These are phyloP conservation scores for Globisporangium emineosum DNA, from an alignment of 352 stramenopile species.

Conservation along the genomic window DNA sequence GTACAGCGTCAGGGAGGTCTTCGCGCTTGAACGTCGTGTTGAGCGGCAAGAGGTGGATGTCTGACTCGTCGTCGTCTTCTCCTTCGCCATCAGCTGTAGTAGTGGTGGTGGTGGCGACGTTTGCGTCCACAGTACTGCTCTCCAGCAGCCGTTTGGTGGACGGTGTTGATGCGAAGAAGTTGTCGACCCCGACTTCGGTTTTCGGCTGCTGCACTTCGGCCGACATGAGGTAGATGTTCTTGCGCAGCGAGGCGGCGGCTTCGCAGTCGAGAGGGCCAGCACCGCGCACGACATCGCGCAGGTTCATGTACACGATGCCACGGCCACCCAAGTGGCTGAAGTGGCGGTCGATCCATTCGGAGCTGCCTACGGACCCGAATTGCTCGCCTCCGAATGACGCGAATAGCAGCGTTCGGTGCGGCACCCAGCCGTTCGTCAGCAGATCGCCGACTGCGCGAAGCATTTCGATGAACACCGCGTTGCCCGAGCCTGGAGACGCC, in stretches of 20 bases:
- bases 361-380: slow-evolving; percentile 75
- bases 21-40: slow-evolving; percentile 68
- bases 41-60: slow-evolving; percentile 43
- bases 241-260: slow-evolving; percentile 65
- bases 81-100: not conserved
- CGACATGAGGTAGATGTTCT: slow-evolving; percentile 74
- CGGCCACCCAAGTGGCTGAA: slow-evolving; percentile 57
- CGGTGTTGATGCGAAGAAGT: slow-evolving; percentile 36
- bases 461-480: slow-evolving; percentile 76
- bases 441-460: slow-evolving; percentile 56
- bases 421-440: slow-evolving; percentile 65
- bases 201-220: slow-evolving; percentile 68
- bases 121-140: not conserved
- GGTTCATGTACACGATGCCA: slow-evolving; percentile 70
- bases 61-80: slow-evolving; percentile 25
- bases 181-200: slow-evolving; percentile 34
- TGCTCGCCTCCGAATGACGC: slow-evolving; percentile 78
- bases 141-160: slow-evolving; percentile 1
- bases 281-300: slow-evolving; percentile 70
- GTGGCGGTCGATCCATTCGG: slow-evolving; percentile 82
- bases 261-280: slow-evolving; percentile 62
- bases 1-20: slow-evolving; percentile 43
- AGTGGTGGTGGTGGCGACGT: too few relatives aligned
- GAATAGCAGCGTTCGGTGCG: slow-evolving; percentile 75
- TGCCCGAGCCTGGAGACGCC: slow-evolving; percentile 62